Evolutionary conservation across 2,329 filamentous ascomycete genomes (phyloP), one percentile per base, ranked within the genome.

Genomic region (Colletotrichum endophyticum): DNA sequence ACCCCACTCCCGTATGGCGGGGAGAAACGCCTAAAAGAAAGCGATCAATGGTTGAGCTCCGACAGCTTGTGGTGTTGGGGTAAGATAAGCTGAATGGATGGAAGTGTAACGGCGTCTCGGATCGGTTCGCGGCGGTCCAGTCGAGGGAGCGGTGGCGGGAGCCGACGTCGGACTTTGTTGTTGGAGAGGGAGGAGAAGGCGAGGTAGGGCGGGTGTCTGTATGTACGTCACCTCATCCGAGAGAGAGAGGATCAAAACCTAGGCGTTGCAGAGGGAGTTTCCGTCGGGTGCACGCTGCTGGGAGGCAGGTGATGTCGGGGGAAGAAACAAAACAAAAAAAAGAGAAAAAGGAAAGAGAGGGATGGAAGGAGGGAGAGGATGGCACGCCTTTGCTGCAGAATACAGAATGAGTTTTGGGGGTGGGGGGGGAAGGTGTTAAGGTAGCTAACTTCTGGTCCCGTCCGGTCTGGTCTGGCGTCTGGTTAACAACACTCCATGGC

Each of bases 1-100:
- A 61, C 66, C 70, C 74, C 66, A 73, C 70, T 77, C 68, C 70
- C 66, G 53, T 49, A 61, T 72, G 70, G 66, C 70, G 76, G 73
- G 74, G 70, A 70, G 57, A 70, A 59, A 49, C 67, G 34, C 36
- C 39, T n/a, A 77, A 77, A 71, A 77, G 72, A 68, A 66, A 67
- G 56, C 30, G 63, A 66, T 71, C 72, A 66, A 34, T 32, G 32
- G 72, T 67, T 36, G 74, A 77, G 64, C 63, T 70, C 57, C 59
- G 44, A 44, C 25, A 53, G 64, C 36, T 34, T 25, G 44, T 53
- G 44, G 44, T 53, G 34, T 75, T 72, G 72, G 72, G 72, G 72
- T 75, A 75, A 28, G 61, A 72, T 57, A 15, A 53, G 44, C 44
- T 53, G 44, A 53, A 53, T 53, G 39, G 39, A 67, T 63, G 53